phyloP scores from a whole-genome alignment of 495 filamentous ascomycete species.

The Hypoxylon cercidicola region DNA sequence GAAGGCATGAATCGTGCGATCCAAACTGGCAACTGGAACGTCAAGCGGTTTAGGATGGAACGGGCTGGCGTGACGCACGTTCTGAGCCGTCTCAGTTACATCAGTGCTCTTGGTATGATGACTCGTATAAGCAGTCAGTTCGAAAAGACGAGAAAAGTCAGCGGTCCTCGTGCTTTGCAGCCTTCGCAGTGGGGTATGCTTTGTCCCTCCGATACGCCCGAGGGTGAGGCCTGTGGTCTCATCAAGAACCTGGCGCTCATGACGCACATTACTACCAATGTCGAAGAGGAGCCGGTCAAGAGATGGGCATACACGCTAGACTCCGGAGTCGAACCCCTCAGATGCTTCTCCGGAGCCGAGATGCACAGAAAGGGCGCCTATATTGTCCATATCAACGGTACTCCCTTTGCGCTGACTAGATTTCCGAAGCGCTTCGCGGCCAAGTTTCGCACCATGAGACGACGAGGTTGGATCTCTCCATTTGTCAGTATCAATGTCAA shows the following conservation, averaged over 20 bases:
- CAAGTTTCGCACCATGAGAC: slow-evolving; percentile 82
- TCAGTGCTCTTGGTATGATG: slow-evolving; percentile 99
- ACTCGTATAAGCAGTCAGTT: slow-evolving; percentile 98
- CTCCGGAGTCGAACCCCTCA: slow-evolving; percentile 61
- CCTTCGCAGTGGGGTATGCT: slow-evolving; percentile 98
- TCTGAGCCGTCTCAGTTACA: slow-evolving; percentile 93
- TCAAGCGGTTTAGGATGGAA: slow-evolving; percentile 98
- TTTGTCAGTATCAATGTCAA: slow-evolving; percentile 97
- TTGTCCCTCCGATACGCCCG: slow-evolving; percentile 94
- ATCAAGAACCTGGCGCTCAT: slow-evolving; percentile 99
- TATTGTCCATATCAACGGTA: slow-evolving; percentile 94
- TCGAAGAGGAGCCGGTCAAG: slow-evolving; percentile 87
- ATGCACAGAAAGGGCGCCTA: slow-evolving; percentile 85
- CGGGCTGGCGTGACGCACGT: slow-evolving; percentile 97
- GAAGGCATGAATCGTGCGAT: slow-evolving; percentile 92
- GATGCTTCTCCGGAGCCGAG: slow-evolving; percentile 76
- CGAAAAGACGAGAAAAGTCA: slow-evolving; percentile 96
- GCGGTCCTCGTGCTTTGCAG: slow-evolving; percentile 92
- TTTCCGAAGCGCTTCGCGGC: slow-evolving; percentile 85
- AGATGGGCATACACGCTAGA: slow-evolving; percentile 86
- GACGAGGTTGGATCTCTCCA: slow-evolving; percentile 88
- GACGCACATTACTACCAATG: slow-evolving; percentile 98
- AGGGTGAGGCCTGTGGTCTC: slow-evolving; percentile 97
- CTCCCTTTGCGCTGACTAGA: slow-evolving; percentile 83
- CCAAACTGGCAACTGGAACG: slow-evolving; percentile 95